Evolutionary conservation across 441 rosid genomes (phyloP), one percentile per base, ranked within the genome.

Genomic region (Erodium chrysanthum): DNA sequence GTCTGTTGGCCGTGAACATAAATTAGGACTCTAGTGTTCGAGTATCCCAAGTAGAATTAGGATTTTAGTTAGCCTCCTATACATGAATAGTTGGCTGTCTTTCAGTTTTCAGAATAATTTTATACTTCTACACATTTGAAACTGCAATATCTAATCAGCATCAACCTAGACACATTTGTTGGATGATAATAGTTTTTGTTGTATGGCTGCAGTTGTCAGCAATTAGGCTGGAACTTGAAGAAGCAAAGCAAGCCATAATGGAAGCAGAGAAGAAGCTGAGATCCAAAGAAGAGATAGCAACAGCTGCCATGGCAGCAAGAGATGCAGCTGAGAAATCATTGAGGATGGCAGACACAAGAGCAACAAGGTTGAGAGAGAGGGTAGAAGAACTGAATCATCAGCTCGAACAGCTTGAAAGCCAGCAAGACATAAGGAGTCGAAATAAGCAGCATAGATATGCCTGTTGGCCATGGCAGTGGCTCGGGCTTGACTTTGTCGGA

Each of bases 381-480:
- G 82, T 94, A 52, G 96, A 90, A 82, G 94, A 88, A 76, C 84
- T 90, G 52, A 90, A 83, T 79, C 85, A 68, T 64, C 92, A 84
- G 75, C 83, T 92, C 14, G 94, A 94, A 77, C 97, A 81, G 74
- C 71, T 84, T 66, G 96, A 94, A 75, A 80, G 87, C 14, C 84
- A 81, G 71, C 78, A 84, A 76, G 92, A 89, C 67, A 70, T 79
- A 6, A 81, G 78, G 68, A 78, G 86, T 33, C 80, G 68, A 52
- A 78, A 73, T 70, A 71, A 83, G 42, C 59, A 18, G 21, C 77
- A 92, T 7, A 84, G 97, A 75, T 93, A 91, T 70, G 89, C 76
- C 37, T 93, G 98, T 73, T 93, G 98, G 97, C 98, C 96, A 1
- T 91, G 96, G 98, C 98, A 93, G 75, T 92, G 96, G 93, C 96